A percentile compares a stretch with the other conserved stretches of the same genome.
phyloP scores from a whole-genome alignment of 2,329 filamentous ascomycete species.

The Calonectria montana region DNA sequence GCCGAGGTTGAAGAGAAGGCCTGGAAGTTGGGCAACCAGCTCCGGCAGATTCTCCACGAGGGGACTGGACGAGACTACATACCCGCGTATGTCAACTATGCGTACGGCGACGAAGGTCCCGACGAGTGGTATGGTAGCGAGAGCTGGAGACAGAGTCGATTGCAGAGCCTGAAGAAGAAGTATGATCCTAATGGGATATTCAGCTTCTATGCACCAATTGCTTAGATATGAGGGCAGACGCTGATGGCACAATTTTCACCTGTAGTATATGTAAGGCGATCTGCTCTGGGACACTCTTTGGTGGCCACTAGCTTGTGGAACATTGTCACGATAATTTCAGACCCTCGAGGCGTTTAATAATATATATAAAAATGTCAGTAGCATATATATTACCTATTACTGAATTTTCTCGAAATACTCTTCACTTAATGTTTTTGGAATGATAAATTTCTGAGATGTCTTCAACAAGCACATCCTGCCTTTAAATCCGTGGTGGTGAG shows the following conservation, averaged over 20 bases:
- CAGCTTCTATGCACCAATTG: constrained; percentile 55
- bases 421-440: neutral
- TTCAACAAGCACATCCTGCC: too few species aligned
- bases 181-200: constrained; percentile 60
- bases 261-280: neutral
- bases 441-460: too few species aligned
- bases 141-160: constrained; percentile 57
- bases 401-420: neutral
- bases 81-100: constrained; percentile 61
- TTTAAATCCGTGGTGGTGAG: too few species aligned
- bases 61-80: constrained; percentile 23
- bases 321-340: neutral
- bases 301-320: neutral
- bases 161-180: constrained; percentile 58
- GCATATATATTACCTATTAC: neutral
- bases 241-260: neutral
- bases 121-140: constrained; percentile 60
- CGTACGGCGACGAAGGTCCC: constrained; percentile 57
- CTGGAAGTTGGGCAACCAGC: constrained; percentile 26
- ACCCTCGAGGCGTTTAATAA: neutral
- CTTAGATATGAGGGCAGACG: neutral
- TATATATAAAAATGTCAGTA: neutral
- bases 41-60: constrained; percentile 31
- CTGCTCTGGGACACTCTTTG: neutral
- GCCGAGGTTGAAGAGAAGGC: constrained; percentile 28